Evolutionary conservation across 1,284 basidiomycete species (phyloP).

Genomic region (Leccinum fuscescens): DNA sequence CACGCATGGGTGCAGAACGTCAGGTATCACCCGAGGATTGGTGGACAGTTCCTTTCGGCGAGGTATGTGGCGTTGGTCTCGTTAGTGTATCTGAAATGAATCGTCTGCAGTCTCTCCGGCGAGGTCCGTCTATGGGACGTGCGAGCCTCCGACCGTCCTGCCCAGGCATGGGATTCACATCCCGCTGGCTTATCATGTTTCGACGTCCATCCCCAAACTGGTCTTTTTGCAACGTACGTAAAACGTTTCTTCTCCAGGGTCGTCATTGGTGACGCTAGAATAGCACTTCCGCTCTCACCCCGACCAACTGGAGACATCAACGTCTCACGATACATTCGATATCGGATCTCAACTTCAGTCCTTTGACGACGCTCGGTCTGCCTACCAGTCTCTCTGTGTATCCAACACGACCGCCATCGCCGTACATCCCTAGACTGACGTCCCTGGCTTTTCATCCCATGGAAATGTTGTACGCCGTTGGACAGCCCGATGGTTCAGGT

Average conservation of each 20-base stretch:
- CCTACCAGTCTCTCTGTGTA: conserved; percentile 53
- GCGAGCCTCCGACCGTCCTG: conserved; percentile 62
- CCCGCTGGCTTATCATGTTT: conserved; percentile 79
- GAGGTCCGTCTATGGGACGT: conserved; percentile 93
- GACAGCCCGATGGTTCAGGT: conserved; percentile 72
- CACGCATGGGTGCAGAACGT: conserved; percentile 91
- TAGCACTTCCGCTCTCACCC: conserved; percentile 63
- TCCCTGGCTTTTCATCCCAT: conserved; percentile 75
- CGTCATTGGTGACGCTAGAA: conserved; percentile 4
- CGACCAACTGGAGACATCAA: conserved; percentile 62
- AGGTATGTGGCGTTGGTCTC: conserved; percentile 51
- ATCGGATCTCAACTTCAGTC: conserved; percentile 29
- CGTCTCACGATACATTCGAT: conserved; percentile 59
- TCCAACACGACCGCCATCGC: conserved; percentile 54
- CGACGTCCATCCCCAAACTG: conserved; percentile 84
- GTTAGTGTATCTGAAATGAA: background rate
- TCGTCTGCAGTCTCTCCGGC: conserved; percentile 71
- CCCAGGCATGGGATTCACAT: conserved; percentile 68
- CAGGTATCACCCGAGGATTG: conserved; percentile 76
- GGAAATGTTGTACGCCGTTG: conserved; percentile 77
- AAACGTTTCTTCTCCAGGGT: background rate
- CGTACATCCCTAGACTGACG: conserved; percentile 60
- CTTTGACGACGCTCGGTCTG: conserved; percentile 51
- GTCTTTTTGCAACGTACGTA: conserved; percentile 85
- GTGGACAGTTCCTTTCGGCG: conserved; percentile 84